phyloP scores from a whole-genome alignment of 164 flowering plant genomes.

The Vitis labrusca region DNA sequence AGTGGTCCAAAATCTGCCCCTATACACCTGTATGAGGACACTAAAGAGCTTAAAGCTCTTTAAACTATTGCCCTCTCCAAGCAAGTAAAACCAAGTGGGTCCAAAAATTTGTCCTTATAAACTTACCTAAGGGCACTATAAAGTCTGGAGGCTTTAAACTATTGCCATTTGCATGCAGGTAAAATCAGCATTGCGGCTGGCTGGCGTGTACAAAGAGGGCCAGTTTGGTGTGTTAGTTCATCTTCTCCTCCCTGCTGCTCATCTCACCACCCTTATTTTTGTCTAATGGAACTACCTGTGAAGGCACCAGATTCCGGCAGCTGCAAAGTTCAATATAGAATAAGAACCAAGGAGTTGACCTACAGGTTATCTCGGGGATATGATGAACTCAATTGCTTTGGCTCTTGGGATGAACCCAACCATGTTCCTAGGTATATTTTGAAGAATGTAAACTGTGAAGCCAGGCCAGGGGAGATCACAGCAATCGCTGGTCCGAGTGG shows the following conservation, averaged over 20 bases:
- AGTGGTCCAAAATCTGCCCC: no score
- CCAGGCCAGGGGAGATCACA: slow-evolving; percentile 48
- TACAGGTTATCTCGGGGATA: slow-evolving; percentile 2
- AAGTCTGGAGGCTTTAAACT: no score
- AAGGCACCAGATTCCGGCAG: slow-evolving; percentile 3
- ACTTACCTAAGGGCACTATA: no score
- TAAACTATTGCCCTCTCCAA: no score
- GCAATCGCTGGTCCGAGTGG: slow-evolving; percentile 59
- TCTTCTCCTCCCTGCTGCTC: not conserved
- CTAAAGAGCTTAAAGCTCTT: no score
- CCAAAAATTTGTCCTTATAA: no score
- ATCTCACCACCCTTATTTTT: not conserved
- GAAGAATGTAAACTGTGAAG: slow-evolving; percentile 33
- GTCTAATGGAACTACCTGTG: slow-evolving; percentile 7
- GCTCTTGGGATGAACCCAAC: not conserved
- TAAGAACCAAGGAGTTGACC: slow-evolving; percentile 5
- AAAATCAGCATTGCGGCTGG: not conserved
- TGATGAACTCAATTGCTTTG: not conserved
- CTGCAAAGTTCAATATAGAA: not conserved
- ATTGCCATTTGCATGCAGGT: slow-evolving; percentile 3
- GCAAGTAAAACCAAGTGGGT: no score
- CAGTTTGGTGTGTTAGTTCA: slow-evolving; percentile 1
- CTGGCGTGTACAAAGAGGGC: not conserved
- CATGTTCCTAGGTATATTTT: not conserved
- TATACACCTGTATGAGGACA: no score